Conservation (phyloP, 176 grass and related monocot genomes). For the Oryza rufipogon region DNA sequence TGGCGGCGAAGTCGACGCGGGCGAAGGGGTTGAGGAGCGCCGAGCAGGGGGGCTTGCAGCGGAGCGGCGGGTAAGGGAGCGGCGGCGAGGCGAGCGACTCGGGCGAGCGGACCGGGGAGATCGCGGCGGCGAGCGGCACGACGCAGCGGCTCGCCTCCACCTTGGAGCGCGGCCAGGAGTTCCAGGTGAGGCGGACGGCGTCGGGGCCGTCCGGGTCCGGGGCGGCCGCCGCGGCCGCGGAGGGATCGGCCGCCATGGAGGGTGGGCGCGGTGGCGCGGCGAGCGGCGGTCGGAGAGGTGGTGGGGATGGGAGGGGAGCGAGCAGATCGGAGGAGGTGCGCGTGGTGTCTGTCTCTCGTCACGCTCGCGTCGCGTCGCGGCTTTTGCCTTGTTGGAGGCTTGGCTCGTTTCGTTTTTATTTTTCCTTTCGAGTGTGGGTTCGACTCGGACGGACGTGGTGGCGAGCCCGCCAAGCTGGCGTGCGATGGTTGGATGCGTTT, state of each 20-base stretch:
- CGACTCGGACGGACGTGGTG: too few species aligned
- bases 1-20: constrained; percentile 93
- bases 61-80: constrained; percentile 81
- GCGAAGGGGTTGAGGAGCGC: constrained; percentile 85
- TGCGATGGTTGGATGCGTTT: too few species aligned
- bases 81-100: constrained; percentile 58
- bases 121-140: constrained; percentile 72
- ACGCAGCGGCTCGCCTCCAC: constrained; percentile 97
- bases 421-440: neutral
- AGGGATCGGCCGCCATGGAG: constrained; percentile 37
- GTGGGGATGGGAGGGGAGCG: neutral
- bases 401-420: neutral
- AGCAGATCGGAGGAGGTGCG: constrained; percentile 36
- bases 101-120: constrained; percentile 59
- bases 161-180: constrained; percentile 89
- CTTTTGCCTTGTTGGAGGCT: neutral
- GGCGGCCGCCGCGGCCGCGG: constrained; percentile 10
- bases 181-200: constrained; percentile 88
- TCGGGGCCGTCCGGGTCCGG: constrained; percentile 76
- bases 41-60: constrained; percentile 88
- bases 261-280: neutral
- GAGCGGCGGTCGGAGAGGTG: constrained; percentile 8
- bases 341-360: neutral
- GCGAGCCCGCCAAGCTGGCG: too few species aligned
- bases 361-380: neutral